phyloP scores from a whole-genome alignment of 306 rosid genomes.

The Casuarina equisetifolia region DNA sequence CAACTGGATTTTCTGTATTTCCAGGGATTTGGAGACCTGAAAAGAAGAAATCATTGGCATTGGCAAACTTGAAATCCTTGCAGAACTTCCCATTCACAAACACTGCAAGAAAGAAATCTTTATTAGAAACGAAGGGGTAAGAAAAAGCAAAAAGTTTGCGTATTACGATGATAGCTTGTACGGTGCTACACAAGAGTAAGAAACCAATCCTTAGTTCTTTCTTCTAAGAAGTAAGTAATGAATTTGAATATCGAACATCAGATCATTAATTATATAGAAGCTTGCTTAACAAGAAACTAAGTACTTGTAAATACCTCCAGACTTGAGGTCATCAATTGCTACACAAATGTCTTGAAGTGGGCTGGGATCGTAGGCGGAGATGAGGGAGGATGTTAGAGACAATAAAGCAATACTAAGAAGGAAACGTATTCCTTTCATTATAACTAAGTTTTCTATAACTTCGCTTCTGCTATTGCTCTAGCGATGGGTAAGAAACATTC shows the following conservation, averaged over 20 bases:
- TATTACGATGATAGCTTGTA: too few species aligned
- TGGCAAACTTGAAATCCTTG: neutral
- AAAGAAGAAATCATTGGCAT: neutral
- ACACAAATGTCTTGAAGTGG: neutral
- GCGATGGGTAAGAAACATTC: neutral
- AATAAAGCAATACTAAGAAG: neutral
- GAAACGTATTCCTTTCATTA: neutral
- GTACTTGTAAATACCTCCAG: neutral
- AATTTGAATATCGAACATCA: too few species aligned
- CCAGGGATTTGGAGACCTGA: neutral
- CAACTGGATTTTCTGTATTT: neutral
- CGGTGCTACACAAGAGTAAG: too few species aligned
- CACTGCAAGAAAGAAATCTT: neutral
- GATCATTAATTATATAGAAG: too few species aligned
- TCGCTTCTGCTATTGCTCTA: neutral
- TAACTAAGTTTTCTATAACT: too few species aligned
- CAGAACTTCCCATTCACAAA: conserved; percentile 3
- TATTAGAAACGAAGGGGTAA: neutral
- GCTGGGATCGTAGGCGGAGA: neutral
- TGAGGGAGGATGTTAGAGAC: neutral
- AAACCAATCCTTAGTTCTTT: too few species aligned
- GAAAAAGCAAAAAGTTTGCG: too few species aligned
- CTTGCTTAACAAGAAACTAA: too few species aligned
- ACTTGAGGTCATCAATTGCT: neutral
- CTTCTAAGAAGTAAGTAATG: too few species aligned